phyloP scores from a whole-genome alignment of 2,329 filamentous ascomycete genomes.

The Colletotrichum sp. region DNA sequence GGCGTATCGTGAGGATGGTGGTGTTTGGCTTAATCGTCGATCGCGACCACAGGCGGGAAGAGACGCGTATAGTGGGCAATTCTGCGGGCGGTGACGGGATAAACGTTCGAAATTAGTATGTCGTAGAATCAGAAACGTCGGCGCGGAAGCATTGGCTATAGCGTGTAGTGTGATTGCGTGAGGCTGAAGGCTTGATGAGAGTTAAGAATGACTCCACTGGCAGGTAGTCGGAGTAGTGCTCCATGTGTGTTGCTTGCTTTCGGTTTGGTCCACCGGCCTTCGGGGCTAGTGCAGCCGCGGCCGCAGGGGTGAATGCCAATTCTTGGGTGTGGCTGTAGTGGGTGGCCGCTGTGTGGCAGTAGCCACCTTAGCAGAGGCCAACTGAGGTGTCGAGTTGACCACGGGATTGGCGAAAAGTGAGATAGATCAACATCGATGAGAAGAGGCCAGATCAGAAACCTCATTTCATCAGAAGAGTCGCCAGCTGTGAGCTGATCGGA shows the following conservation, averaged over 20 bases:
- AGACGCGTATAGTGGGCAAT: not conserved
- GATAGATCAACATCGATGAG: not conserved
- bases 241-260: not conserved
- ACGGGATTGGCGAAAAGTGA: not conserved
- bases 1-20: not conserved
- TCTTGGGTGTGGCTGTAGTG: constrained; percentile 1
- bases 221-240: not conserved
- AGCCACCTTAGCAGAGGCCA: not conserved
- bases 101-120: not conserved
- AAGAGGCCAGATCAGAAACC: not conserved
- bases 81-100: not conserved
- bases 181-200: constrained; percentile 1
- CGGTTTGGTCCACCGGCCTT: not conserved
- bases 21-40: not conserved
- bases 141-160: not conserved
- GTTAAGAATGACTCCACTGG: not conserved
- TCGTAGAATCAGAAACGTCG: not conserved
- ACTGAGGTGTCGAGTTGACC: not conserved
- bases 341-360: not conserved
- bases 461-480: not conserved
- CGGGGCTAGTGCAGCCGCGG: constrained; percentile 9
- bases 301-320: not conserved
- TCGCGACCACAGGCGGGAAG: not conserved
- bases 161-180: not conserved
- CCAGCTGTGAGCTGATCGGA: not conserved